Base-by-base conservation (phyloP, 129 eudicot species). In the Lactuca saligna region DNA sequence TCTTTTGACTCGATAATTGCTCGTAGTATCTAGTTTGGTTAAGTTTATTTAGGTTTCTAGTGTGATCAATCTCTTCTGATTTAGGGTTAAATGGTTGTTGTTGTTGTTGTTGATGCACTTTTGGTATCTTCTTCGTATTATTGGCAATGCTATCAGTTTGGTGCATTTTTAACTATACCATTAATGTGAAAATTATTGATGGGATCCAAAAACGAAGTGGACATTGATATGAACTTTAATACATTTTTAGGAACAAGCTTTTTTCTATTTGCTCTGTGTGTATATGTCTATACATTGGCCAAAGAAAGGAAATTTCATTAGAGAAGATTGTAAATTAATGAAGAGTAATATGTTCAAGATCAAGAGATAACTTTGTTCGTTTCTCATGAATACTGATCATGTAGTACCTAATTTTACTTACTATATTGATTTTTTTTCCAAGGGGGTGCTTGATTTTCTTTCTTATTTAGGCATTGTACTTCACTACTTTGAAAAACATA, bases 11-110 rank as follows among this genome's bases (percentile, higher is more conserved):
- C 16, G 5, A 15, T 1, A 14, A 12, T 59, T 59, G 67, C 32
- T 33, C 37, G 53, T 59, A 59, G 13, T 58, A 46, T 46, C 8
- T 70, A 14, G 46, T 58, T 70, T 58, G 59, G 49, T 59, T 70
- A 32, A 35, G 37, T 33, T 38, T 61, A 16, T 8, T 8, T 15
- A 69, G 20, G 67, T 14, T 38, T 38, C 8, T 16, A 15, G 60
- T 66, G 11, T 16, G 16, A 54, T 42, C 6, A 49, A 57, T 4
- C 14, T 37, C 35, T 65, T 16, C 15, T 6, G 37, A 17, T 34
- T 57, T 16, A 20, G 44, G n/a, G 46, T 31, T 65, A 35, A 14
- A 58, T 61, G 39, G 56, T 68, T 71, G 8, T n/a, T 59, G 41
- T 58, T 11, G 41, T 58, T 11, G 16, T 12, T 70, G 41, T 58